Conservation (phyloP, 2,329 filamentous ascomycete genomes). For the Dothidotthia symphoricarpi region DNA sequence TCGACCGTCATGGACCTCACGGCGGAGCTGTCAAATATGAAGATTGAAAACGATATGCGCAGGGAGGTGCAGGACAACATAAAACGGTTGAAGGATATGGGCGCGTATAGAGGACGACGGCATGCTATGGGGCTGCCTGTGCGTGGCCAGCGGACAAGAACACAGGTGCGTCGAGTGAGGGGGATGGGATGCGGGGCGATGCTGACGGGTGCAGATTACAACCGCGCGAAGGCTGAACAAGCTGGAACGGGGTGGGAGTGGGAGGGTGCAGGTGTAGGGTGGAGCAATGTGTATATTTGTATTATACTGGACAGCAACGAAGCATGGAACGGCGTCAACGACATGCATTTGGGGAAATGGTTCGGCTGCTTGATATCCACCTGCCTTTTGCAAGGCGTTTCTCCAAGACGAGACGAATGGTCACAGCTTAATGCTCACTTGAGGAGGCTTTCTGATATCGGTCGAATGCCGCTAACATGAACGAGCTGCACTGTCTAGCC, state of each 20-base stretch:
- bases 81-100: slow-evolving; percentile 81
- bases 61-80: slow-evolving; percentile 82
- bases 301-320: slow-evolving; percentile 27
- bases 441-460: too few species aligned
- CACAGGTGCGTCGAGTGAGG: slow-evolving; percentile 54
- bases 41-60: slow-evolving; percentile 84
- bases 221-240: slow-evolving; percentile 60
- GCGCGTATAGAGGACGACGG: slow-evolving; percentile 79
- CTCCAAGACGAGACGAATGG: too few species aligned
- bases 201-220: slow-evolving; percentile 49
- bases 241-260: slow-evolving; percentile 52
- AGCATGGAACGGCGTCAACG: slow-evolving; percentile 13
- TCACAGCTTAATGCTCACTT: too few species aligned
- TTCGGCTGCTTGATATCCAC: too few species aligned
- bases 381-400: too few species aligned
- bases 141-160: slow-evolving; percentile 83
- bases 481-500: too few species aligned
- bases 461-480: too few species aligned
- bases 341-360: neutral
- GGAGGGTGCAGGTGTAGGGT: slow-evolving; percentile 30
- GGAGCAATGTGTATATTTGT: slow-evolving; percentile 15
- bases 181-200: neutral
- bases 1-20: slow-evolving; percentile 79
- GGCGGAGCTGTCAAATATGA: slow-evolving; percentile 84
- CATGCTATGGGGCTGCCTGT: slow-evolving; percentile 93